Percentiles rank a stretch among this genome's conserved stretches.
Evolutionary conservation across 2,329 filamentous ascomycete species (phyloP).

Genomic region (Neofusicoccum kwambonambiense): DNA sequence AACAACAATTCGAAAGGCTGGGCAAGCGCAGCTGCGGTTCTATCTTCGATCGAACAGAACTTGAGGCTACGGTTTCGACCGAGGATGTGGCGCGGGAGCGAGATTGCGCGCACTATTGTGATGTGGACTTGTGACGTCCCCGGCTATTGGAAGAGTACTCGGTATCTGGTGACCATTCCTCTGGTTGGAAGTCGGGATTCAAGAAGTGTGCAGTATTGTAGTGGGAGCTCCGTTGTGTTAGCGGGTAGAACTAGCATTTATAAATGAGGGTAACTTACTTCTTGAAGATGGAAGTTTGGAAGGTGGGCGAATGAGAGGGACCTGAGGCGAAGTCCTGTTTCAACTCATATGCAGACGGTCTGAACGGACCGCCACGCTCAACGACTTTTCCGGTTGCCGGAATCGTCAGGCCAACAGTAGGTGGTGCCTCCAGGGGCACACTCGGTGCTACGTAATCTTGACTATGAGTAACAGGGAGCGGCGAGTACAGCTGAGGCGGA

Average conservation of each 20-base stretch:
- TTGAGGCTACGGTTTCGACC: background rate
- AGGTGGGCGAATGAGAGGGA: slow-evolving; percentile 38
- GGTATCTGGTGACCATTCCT: slow-evolving; percentile 52
- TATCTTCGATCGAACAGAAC: slow-evolving; percentile 1
- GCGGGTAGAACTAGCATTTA: background rate
- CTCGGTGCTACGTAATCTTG: slow-evolving; percentile 34
- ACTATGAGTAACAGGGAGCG: slow-evolving; percentile 28
- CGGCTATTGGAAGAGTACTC: slow-evolving; percentile 39
- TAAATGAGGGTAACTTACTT: slow-evolving; percentile 37
- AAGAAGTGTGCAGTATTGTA: slow-evolving; percentile 53
- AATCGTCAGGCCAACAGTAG: slow-evolving; percentile 12
- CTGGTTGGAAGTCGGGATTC: slow-evolving; percentile 54
- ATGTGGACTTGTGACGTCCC: slow-evolving; percentile 36
- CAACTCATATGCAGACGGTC: slow-evolving; percentile 47
- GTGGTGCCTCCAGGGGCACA: slow-evolving; percentile 1
- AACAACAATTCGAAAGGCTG: slow-evolving; percentile 14
- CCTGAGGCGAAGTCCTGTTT: slow-evolving; percentile 42
- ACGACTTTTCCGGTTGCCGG: slow-evolving; percentile 23
- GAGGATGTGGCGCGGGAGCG: background rate
- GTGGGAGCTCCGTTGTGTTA: slow-evolving; percentile 42
- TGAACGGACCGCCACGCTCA: slow-evolving; percentile 42
- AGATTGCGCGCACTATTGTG: slow-evolving; percentile 11
- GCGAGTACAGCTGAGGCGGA: slow-evolving; percentile 31
- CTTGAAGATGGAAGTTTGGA: slow-evolving; percentile 51
- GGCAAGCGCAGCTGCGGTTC: slow-evolving; percentile 8